These are phyloP conservation scores for Amylostereum chailletii DNA, from an alignment of 1,284 basidiomycete genomes.

Conservation along the genomic window DNA sequence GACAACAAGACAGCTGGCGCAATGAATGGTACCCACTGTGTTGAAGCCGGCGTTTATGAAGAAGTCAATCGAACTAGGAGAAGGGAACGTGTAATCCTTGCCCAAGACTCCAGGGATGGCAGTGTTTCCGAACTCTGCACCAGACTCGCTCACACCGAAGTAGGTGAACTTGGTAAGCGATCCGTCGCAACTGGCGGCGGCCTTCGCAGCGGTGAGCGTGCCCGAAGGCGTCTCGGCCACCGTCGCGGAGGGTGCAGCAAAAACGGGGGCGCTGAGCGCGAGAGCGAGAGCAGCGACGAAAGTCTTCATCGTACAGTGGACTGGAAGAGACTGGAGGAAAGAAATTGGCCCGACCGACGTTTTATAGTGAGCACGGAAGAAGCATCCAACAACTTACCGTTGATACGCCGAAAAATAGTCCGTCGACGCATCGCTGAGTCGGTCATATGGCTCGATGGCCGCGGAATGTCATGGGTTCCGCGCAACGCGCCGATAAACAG, in stretches of 20 bases:
- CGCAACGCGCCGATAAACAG: no score
- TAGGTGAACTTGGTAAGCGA: constrained; percentile 47
- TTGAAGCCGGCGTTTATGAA: constrained; percentile 52
- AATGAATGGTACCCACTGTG: constrained; percentile 17
- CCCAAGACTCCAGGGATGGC: constrained; percentile 39
- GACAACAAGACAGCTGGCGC: no score
- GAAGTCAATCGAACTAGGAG: constrained; percentile 38
- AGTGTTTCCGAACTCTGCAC: constrained; percentile 45
- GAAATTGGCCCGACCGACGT: no score
- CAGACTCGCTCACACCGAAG: constrained; percentile 57
- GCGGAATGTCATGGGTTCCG: no score
- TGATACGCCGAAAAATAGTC: no score
- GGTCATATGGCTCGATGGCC: no score
- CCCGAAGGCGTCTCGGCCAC: constrained; percentile 6
- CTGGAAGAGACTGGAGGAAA: background rate
- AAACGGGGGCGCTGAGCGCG: constrained; percentile 16
- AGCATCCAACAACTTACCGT: no score
- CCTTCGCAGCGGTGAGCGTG: constrained; percentile 9
- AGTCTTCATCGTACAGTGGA: constrained; percentile 13
- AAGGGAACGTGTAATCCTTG: constrained; percentile 41
- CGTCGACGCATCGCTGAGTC: no score
- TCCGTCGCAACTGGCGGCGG: constrained; percentile 24
- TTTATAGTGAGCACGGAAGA: no score
- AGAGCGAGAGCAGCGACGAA: constrained; percentile 18
- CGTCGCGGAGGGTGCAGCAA: constrained; percentile 10